phyloP scores from a whole-genome alignment of 257 asterid species.

The Cinchona pubescens region DNA sequence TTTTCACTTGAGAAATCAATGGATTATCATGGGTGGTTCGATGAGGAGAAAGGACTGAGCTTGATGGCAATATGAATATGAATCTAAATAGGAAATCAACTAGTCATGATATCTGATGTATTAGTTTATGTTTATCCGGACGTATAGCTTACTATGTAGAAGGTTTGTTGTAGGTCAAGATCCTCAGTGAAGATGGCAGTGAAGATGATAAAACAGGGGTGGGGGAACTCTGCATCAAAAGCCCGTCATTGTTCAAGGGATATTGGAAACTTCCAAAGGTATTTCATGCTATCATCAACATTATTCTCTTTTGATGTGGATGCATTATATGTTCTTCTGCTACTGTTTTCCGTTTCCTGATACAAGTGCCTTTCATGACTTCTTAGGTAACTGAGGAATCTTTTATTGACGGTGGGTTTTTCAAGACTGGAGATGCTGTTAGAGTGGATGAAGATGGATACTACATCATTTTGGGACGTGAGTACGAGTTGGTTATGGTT shows the following conservation, averaged over 20 bases:
- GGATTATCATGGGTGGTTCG: neutral
- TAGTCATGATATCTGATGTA: neutral
- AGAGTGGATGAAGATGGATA: conserved; percentile 88
- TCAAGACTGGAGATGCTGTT: conserved; percentile 95
- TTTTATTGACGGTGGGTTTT: conserved; percentile 76
- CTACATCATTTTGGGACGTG: conserved; percentile 93
- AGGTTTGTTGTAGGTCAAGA: conserved; percentile 63
- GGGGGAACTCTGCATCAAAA: conserved; percentile 88
- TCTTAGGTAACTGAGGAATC: conserved; percentile 78
- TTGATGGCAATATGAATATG: conserved; percentile 4
- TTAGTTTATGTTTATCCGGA: neutral
- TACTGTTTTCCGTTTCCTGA: conserved; percentile 2
- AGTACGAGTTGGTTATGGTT: conserved; percentile 24
- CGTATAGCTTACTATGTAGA: conserved; percentile 14
- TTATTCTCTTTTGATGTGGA: neutral
- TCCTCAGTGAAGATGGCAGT: conserved; percentile 65
- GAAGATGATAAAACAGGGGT: conserved; percentile 43
- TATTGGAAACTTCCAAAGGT: conserved; percentile 97
- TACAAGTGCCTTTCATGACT: neutral
- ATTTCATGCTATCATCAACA: conserved; percentile 13
- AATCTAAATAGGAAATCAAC: neutral
- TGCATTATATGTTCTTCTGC: neutral
- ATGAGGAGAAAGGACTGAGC: neutral
- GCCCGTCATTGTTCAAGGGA: conserved; percentile 92
- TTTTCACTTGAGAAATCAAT: neutral